A percentile compares a stretch with the other conserved stretches of the same genome.
Conservation (phyloP, 75 land plant species). For the Azolla pinnata region DNA sequence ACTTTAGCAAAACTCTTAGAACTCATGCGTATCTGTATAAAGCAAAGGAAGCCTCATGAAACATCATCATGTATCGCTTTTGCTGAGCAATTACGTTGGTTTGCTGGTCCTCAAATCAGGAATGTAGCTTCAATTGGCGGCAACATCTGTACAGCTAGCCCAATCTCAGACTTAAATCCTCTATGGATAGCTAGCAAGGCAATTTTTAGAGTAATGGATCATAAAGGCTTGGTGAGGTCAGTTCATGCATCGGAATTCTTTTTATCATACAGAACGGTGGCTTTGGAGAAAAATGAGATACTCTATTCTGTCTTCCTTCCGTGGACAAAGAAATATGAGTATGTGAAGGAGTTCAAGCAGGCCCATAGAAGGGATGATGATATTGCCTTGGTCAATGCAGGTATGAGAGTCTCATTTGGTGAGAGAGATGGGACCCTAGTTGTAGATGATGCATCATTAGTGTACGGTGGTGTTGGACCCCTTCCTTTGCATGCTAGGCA, state of each 20-base stretch:
- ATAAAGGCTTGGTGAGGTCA: conserved; percentile 42
- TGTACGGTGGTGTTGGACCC: conserved; percentile 90
- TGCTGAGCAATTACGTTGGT: conserved; percentile 80
- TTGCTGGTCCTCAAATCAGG: conserved; percentile 86
- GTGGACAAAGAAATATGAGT: conserved; percentile 75
- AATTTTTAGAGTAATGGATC: conserved; percentile 44
- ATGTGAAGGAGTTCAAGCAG: conserved; percentile 95
- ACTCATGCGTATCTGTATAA: conserved; percentile 26
- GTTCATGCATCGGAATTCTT: conserved; percentile 65
- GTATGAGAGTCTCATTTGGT: conserved; percentile 63
- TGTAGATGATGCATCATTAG: conserved; percentile 65
- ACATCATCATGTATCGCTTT: conserved; percentile 70
- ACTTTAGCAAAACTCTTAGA: conserved; percentile 53
- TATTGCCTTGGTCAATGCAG: conserved; percentile 98
- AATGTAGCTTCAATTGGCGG: conserved; percentile 97
- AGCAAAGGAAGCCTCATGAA: conserved; percentile 40
- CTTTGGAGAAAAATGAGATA: conserved; percentile 55
- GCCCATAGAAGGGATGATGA: conserved; percentile 99
- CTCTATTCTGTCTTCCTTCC: conserved; percentile 71
- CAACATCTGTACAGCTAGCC: conserved; percentile 94
- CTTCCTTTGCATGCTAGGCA: conserved; percentile 45
- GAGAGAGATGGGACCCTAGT: conserved; percentile 36
- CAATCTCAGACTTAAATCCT: conserved; percentile 96
- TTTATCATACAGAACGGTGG: conserved; percentile 80
- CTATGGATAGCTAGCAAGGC: conserved; percentile 93